Evolutionary conservation across 1,284 basidiomycete species (phyloP).

Genomic region (Chondrostereum purpureum): DNA sequence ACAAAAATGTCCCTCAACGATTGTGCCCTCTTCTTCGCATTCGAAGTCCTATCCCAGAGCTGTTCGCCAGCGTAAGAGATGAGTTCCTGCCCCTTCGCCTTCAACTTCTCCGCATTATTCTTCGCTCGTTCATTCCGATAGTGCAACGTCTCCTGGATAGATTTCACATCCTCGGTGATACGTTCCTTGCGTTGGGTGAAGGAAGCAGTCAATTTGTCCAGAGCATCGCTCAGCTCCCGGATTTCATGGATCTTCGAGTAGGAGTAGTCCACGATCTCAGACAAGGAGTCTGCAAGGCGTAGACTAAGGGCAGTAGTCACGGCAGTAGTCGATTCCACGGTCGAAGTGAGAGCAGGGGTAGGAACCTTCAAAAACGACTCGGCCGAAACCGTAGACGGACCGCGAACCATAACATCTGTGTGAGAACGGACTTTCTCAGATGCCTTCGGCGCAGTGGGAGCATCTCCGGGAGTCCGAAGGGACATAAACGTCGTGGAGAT

Average conservation of each 20-base stretch:
- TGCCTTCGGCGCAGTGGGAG: constrained; percentile 2
- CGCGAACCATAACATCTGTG: constrained; percentile 35
- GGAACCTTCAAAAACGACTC: constrained; percentile 18
- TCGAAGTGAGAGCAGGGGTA: constrained; percentile 13
- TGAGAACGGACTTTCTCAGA: constrained; percentile 26
- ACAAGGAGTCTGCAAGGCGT: constrained; percentile 40
- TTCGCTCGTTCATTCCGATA: constrained; percentile 51
- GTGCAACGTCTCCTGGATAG: constrained; percentile 41
- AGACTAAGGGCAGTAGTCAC: constrained; percentile 34
- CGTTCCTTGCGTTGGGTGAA: constrained; percentile 41
- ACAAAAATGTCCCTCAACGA: constrained; percentile 32
- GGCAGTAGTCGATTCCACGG: constrained; percentile 19
- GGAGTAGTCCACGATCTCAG: constrained; percentile 43
- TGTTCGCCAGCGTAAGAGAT: constrained; percentile 33
- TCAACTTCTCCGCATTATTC: constrained; percentile 49
- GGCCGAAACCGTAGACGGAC: constrained; percentile 20
- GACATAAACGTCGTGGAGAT: constrained; percentile 23
- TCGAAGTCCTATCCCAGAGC: constrained; percentile 29
- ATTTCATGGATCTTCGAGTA: constrained; percentile 34
- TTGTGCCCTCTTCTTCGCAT: constrained; percentile 44
- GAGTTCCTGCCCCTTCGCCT: constrained; percentile 36
- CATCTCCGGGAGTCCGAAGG: background rate
- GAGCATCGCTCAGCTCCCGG: constrained; percentile 51
- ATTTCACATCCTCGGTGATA: constrained; percentile 38
- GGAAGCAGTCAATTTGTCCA: constrained; percentile 51